Evolutionary conservation across 495 filamentous ascomycete genomes (phyloP).

Genomic region (Friedmanniomyces simplex): DNA sequence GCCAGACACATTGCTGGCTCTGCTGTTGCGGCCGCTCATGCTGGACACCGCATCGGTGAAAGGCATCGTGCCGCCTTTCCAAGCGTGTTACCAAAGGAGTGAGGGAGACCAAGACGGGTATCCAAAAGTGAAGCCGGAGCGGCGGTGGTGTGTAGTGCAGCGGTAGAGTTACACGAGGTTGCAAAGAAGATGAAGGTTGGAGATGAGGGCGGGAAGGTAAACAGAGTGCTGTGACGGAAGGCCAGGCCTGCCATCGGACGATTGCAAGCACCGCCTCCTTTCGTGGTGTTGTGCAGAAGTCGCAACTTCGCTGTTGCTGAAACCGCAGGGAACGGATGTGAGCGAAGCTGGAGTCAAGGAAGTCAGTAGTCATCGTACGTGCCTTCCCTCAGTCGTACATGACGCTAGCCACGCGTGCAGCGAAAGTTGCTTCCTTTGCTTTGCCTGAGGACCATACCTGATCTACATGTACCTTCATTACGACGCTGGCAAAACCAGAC

Average conservation of each 20-base stretch:
- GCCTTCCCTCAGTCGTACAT: neutral
- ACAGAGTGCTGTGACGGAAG: neutral
- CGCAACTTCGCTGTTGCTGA: neutral
- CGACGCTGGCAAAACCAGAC: neutral
- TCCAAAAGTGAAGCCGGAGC: constrained; percentile 10
- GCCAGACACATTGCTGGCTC: constrained; percentile 30
- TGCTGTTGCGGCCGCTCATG: constrained; percentile 31
- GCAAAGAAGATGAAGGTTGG: neutral
- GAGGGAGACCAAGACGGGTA: constrained; percentile 10
- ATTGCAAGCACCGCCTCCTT: neutral
- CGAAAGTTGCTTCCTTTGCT: too few species aligned
- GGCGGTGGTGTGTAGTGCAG: neutral
- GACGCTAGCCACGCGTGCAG: too few species aligned
- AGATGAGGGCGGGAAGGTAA: neutral
- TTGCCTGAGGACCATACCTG: too few species aligned
- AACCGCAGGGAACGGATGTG: neutral
- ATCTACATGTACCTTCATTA: too few species aligned
- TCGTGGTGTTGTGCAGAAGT: constrained; percentile 1
- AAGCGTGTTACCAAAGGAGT: constrained; percentile 16
- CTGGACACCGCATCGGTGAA: constrained; percentile 31
- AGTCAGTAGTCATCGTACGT: neutral
- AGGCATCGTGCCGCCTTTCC: constrained; percentile 32
- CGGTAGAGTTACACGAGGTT: neutral
- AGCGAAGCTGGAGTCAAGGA: neutral
- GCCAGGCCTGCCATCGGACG: constrained; percentile 4